phyloP scores from a whole-genome alignment of 345 rosid genomes.

The Erysimum cheiranthoides region DNA sequence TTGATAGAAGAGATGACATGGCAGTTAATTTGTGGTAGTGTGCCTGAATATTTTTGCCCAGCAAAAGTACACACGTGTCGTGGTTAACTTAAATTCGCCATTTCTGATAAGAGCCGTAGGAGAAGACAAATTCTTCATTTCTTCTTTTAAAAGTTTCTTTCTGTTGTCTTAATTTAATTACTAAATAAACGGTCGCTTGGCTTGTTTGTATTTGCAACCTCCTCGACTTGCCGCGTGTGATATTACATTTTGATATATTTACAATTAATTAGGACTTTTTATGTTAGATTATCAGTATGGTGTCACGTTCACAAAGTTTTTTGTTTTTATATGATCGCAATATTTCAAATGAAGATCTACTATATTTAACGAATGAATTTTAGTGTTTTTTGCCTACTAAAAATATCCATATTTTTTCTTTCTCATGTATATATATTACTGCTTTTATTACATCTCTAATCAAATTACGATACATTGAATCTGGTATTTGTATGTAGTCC shows the following conservation, averaged over 20 bases:
- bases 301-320: conserved; percentile 4
- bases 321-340: background rate
- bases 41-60: conserved; percentile 9
- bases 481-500: background rate
- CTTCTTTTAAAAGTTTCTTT: background rate
- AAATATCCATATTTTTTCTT: no score
- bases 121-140: conserved; percentile 29
- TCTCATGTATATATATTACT: background rate
- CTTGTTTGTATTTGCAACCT: conserved; percentile 34
- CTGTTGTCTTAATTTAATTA: background rate
- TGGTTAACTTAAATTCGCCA: conserved; percentile 32
- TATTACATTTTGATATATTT: background rate
- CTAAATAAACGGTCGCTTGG: conserved; percentile 19
- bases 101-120: conserved; percentile 38
- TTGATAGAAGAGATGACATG: conserved; percentile 39
- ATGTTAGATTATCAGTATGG: conserved; percentile 22
- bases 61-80: conserved; percentile 38
- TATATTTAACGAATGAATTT: background rate
- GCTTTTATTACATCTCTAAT: background rate
- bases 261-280: background rate
- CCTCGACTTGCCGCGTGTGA: conserved; percentile 44
- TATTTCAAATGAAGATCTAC: no score
- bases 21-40: conserved; percentile 31
- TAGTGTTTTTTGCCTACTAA: no score
- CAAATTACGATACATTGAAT: background rate